These are phyloP conservation scores for Exophiala spinifera DNA, from an alignment of 2,329 filamentous ascomycete species.

Conservation along the genomic window DNA sequence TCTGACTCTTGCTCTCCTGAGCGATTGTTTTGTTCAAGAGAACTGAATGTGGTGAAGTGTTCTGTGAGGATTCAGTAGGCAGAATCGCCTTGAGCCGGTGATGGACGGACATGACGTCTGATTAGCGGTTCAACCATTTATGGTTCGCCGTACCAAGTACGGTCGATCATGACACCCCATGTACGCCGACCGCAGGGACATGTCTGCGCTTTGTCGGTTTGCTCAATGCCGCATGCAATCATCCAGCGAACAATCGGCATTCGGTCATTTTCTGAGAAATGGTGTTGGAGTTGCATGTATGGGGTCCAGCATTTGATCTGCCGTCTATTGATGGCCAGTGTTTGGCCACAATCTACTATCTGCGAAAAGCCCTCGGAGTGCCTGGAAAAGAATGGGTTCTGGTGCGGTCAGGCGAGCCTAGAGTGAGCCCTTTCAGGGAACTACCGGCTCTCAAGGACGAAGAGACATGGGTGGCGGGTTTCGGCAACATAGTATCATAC, in stretches of 20 bases:
- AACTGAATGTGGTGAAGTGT: not conserved
- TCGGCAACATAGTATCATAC: conserved; percentile 53
- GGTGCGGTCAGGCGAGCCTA: conserved; percentile 69
- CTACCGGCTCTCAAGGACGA: conserved; percentile 58
- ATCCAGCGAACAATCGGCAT: too few relatives aligned
- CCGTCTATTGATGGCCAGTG: conserved; percentile 91
- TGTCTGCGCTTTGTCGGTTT: too few relatives aligned
- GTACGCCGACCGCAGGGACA: too few relatives aligned
- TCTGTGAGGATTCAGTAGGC: not conserved
- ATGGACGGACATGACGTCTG: not conserved
- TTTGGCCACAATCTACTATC: conserved; percentile 75
- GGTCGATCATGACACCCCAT: not conserved
- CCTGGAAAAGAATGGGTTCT: conserved; percentile 63
- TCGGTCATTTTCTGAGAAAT: conserved; percentile 33
- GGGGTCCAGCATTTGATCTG: conserved; percentile 83
- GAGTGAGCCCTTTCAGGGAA: conserved; percentile 62
- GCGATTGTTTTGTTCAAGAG: not conserved
- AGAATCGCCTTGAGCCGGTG: not conserved
- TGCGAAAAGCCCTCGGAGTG: conserved; percentile 56
- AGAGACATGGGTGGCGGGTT: conserved; percentile 51
- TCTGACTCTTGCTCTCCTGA: conserved; percentile 1
- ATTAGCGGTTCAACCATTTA: too few relatives aligned
- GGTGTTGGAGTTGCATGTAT: conserved; percentile 76
- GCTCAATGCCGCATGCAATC: too few relatives aligned
- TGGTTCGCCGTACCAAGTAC: not conserved